Evolutionary conservation across 2,329 filamentous ascomycete genomes (phyloP), one percentile per base, ranked within the genome.

Genomic region (Sphaceloma murrayae): DNA sequence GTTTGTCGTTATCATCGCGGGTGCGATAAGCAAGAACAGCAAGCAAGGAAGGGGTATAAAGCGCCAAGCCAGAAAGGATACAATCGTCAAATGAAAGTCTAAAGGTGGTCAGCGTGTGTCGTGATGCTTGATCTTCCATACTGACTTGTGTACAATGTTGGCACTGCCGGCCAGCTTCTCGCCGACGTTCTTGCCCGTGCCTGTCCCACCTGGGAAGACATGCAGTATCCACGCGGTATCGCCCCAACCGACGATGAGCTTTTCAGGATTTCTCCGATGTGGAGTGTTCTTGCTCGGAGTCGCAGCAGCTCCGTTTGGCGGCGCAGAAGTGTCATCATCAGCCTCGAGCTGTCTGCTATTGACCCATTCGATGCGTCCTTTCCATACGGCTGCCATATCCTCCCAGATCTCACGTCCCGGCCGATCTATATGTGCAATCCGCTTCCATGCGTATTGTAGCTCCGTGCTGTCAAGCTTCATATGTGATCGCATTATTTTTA

Each of bases 321-420:
- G 57, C 24, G 60, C 56, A 33, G 58, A 61, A 6, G 65, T 62
- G 17, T 75, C 70, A 26, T 87, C 79, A 44, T 89, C 83, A 2
- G 67, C 70, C 52, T 88, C 84, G n/a, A 95, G 69, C 4, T 76
- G 71, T 49, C 80, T 74, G 54, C 94, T 83, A 56, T 96, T 85
- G 33, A 96, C 82, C 91, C 91, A 98, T 59, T 96, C 87, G 1
- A 80, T 79, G 16, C 88, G 75, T 2, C 85, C 85, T 65, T 89
- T 94, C 88, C 91, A 96, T 3, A 95, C 85, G 34, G 83, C 77
- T 0, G 88, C 88, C 88, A 98, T 95, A 31, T 94, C 87, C 53
- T 95, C 86, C 86, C 91, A 96, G 46, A 82, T 80, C 6, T 82
- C 78, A 4, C 82, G 83, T 55, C 86, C 84, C 2, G 91, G 91